Base-by-base conservation (phyloP, 2,329 filamentous ascomycete genomes). In the Aspergillus oerlinghausenensis region DNA sequence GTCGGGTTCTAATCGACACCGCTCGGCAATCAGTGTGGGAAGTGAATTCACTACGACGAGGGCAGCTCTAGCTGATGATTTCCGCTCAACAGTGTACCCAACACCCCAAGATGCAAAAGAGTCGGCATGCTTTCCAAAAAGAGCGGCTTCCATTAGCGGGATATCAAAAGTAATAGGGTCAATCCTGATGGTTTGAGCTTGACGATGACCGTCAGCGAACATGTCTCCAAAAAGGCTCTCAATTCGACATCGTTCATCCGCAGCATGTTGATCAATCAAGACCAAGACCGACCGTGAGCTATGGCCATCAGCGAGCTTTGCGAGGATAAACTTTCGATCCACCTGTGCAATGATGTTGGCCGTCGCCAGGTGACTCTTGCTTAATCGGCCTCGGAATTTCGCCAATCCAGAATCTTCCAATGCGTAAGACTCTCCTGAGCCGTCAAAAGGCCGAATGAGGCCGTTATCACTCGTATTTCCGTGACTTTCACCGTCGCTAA, bases 261-360 rank as follows among this genome's bases (percentile, higher is more conserved):
- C 94, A 0, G 94, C 94, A 69, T 99, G 94, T 67, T 99, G 94
- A 67, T 99, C 94, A 5, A 97, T 81, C 42, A 97, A 78, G 0
- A 96, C 80, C 4, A 97, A 75, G 1, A 85, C 63, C 2, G 58
- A 43, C 17, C 42, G 57, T 26, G 48, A 52, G 7, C 47, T 38
- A 47, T 59, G n/a, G 48, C 10, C 19, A 38, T 10, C 7, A 14
- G 6, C 14, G 23, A 90, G 75, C 60, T 84, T 88, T 23, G 86
- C 79, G 0, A 99, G 75, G 17, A 99, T 88, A 68, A 96, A 99
- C 70, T 99, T 99, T 14, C 78, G 80, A 70, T 97, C 93, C 1
- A 99, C 88, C 67, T 99, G 94, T 0, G 86, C 81, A 45, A 99
- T 82, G 0, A 96, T 78, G 50, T 82, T 75, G 0, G 89, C 89